These are phyloP conservation scores for Leishmania arabica DNA, from an alignment of 208 protist species.

Conservation along the genomic window DNA sequence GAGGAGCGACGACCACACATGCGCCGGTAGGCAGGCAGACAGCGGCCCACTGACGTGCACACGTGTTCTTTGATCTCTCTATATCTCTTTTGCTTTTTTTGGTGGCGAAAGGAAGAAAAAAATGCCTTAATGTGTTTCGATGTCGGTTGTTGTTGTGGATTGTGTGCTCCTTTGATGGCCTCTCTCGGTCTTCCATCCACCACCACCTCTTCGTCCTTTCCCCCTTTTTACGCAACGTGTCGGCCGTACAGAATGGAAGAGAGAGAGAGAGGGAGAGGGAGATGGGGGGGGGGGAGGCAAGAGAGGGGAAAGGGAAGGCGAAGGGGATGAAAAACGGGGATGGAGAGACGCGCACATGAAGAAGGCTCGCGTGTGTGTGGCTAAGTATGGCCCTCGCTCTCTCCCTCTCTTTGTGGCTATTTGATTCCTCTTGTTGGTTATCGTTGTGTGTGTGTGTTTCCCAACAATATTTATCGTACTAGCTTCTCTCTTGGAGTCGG, in stretches of 20 bases:
- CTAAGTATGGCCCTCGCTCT: not conserved
- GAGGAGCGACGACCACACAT: not conserved
- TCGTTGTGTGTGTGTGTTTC: not conserved
- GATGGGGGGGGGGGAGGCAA: no score
- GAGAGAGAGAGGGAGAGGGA: no score
- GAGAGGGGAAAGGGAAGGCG: no score
- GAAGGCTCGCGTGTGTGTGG: not conserved
- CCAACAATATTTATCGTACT: not conserved
- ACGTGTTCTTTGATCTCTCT: not conserved
- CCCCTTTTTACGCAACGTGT: not conserved
- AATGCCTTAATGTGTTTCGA: not conserved
- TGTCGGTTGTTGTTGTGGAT: not conserved
- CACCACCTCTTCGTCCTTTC: not conserved
- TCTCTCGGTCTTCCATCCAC: not conserved
- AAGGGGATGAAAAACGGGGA: not conserved
- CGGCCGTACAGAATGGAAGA: not conserved
- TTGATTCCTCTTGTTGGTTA: not conserved
- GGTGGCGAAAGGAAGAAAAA: no score
- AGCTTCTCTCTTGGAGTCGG: not conserved
- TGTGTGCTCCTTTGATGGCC: not conserved
- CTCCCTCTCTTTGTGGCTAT: not conserved
- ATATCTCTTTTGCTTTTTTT: not conserved
- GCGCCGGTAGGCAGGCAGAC: not conserved
- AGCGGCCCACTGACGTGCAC: not conserved
- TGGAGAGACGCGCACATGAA: not conserved